Conservation (phyloP, 345 rosid genomes). For the Brassica cretica region DNA sequence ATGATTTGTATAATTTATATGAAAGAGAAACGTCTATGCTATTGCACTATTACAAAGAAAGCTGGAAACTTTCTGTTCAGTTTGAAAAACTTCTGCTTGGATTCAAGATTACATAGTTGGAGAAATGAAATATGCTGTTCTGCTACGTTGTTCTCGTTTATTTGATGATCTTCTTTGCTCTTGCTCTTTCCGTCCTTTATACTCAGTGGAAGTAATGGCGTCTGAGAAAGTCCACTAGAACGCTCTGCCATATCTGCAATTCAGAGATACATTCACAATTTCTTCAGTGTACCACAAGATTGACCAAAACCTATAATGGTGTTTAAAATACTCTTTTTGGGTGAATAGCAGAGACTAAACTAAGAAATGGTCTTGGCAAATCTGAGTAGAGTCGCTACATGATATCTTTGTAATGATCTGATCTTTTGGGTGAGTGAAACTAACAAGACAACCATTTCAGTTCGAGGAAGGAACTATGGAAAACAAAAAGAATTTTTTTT, state of each 20-base stretch:
- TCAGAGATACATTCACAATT: neutral
- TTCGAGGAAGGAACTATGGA: too few relatives aligned
- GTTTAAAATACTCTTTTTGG: too few relatives aligned
- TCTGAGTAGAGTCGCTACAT: too few relatives aligned
- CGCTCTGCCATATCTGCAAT: slow-evolving; percentile 73
- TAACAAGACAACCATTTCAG: too few relatives aligned
- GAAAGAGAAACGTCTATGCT: too few relatives aligned
- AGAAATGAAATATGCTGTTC: neutral
- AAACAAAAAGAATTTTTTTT: too few relatives aligned
- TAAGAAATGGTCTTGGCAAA: too few relatives aligned
- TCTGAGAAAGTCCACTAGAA: slow-evolving; percentile 44
- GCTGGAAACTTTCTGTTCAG: neutral
- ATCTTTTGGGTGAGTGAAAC: too few relatives aligned
- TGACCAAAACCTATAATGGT: neutral
- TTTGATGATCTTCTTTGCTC: slow-evolving; percentile 66
- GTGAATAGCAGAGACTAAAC: too few relatives aligned
- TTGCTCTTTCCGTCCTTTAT: slow-evolving; percentile 54
- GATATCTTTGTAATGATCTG: too few relatives aligned
- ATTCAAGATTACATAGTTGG: neutral
- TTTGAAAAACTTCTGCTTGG: neutral
- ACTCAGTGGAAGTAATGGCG: slow-evolving; percentile 53
- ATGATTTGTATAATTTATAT: neutral
- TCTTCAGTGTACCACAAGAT: neutral
- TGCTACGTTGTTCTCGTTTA: slow-evolving; percentile 47
- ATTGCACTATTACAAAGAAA: neutral